A percentile compares a stretch with the other conserved stretches of the same genome.
These are phyloP conservation scores for Priceomyces carsonii DNA, from an alignment of 805 yeast species.

Conservation along the genomic window DNA sequence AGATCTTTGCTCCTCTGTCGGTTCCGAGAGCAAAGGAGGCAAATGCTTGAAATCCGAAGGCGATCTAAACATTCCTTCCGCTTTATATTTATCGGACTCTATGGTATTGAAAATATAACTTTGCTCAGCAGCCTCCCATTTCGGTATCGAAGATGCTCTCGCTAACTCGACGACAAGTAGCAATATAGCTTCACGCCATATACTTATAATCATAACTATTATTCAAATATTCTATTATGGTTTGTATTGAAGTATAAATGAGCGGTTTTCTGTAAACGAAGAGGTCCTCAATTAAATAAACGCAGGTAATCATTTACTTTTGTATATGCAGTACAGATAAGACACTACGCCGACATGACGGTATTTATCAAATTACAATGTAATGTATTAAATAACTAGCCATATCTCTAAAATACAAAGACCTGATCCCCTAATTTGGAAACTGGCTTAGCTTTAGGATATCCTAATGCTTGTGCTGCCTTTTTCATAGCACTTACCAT, in stretches of 20 bases:
- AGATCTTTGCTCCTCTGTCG: slow-evolving; percentile 34
- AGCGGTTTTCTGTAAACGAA: too few species aligned
- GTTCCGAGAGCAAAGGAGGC: slow-evolving; percentile 40
- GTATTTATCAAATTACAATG: too few species aligned
- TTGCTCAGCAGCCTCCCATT: slow-evolving; percentile 18
- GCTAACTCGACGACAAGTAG: not conserved
- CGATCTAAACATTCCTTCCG: slow-evolving; percentile 25
- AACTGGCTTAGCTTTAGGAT: slow-evolving; percentile 80
- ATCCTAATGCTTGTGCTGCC: slow-evolving; percentile 74
- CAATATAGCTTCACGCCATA: not conserved
- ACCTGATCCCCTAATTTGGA: slow-evolving; percentile 89
- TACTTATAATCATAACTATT: not conserved
- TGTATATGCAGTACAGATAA: too few species aligned
- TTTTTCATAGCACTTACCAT: slow-evolving; percentile 85
- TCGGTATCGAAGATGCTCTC: slow-evolving; percentile 12
- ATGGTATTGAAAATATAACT: slow-evolving; percentile 24
- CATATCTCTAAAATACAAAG: slow-evolving; percentile 75
- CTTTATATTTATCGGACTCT: slow-evolving; percentile 16
- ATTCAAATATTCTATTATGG: slow-evolving; percentile 1
- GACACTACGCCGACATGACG: too few species aligned
- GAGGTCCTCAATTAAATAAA: too few species aligned
- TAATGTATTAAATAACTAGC: too few species aligned
- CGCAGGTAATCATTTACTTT: too few species aligned
- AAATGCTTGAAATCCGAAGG: slow-evolving; percentile 25
- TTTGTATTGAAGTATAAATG: too few species aligned